Evolutionary conservation across 2,329 filamentous ascomycete species (phyloP), one percentile per base, ranked within the genome.

Genomic region (Fusarium heterosporum): DNA sequence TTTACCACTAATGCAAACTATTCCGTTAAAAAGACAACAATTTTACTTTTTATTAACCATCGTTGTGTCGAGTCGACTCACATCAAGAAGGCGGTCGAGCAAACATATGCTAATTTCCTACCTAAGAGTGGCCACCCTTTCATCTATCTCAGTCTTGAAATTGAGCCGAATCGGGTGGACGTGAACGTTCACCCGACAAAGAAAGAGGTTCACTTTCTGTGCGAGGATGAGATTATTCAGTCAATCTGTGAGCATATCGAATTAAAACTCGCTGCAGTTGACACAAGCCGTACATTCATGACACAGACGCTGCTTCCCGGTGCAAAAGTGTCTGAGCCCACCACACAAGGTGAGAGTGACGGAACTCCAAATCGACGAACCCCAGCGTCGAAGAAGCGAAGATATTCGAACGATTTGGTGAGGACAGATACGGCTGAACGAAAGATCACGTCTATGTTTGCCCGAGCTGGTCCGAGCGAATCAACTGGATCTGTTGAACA

Each of bases 101-200:
- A 97, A 74, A 93, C 91, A 0, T 99, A 98, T 76, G 85, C 90
- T 11, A 83, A 86, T 2, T 98, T 97, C 67, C 81, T 99, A 6
- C 96, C 96, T 0, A 99, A 98, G 78, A 93, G 92, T 32, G 93
- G 93, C 3, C 96, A 97, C 74, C 96, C 96, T 0, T 99, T 98
- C 76, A 84, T 95, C 57, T 99, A 99, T 74, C 84, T 99, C 26
- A 96, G 90, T 74, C 84, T 99, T 4, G 92, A 97, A 61, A 97
- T 99, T 57, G 94, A 98, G 71, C 95, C 96, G 2, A 88, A 91
- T 26, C 86, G 95, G 52, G 93, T 99, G 6, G 96, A 99, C 77
- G 96, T 99, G 74, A 99, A 99, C 71, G 91, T 99, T 1, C 96
- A 99, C 77, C 96, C 96, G 0, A 99, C 96, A 0, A 99, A 99